Evolutionary conservation across 1,284 basidiomycete species (phyloP).

Genomic region (Cutaneotrichosporon sp.): DNA sequence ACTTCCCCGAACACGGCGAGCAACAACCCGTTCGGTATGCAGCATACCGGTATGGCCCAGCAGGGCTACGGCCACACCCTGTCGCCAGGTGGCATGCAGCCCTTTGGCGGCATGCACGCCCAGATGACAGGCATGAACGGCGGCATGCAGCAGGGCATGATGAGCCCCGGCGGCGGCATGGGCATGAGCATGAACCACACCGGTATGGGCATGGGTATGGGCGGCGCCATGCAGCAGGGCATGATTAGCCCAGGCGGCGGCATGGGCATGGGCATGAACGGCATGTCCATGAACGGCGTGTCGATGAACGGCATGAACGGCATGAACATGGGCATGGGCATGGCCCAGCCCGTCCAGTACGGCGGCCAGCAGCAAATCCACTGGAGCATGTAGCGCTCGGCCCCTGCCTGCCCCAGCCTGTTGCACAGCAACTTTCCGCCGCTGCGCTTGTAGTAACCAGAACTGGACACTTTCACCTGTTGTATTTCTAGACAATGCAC

Average conservation of each 20-base stretch:
- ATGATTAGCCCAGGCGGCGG: background rate
- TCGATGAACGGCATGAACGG: background rate
- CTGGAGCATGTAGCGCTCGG: background rate
- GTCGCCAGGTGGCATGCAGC: background rate
- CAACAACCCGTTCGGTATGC: slow-evolving; percentile 5
- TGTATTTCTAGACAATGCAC: slow-evolving; percentile 1
- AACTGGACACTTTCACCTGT: background rate
- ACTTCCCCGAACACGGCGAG: background rate
- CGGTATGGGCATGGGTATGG: slow-evolving; percentile 3
- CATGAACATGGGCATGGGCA: background rate
- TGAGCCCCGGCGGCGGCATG: background rate
- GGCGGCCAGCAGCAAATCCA: slow-evolving; percentile 1
- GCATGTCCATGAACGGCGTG: background rate
- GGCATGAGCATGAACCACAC: slow-evolving; percentile 4
- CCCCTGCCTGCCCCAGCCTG: too few species aligned
- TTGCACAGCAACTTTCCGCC: too few species aligned
- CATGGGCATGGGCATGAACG: slow-evolving; percentile 1
- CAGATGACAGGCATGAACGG: slow-evolving; percentile 1
- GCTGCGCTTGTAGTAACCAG: background rate
- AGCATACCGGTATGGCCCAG: background rate
- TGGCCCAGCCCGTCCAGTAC: slow-evolving; percentile 5
- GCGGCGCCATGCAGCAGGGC: background rate
- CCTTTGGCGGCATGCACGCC: background rate
- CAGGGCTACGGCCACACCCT: background rate
- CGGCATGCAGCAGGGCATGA: slow-evolving; percentile 5